A percentile compares a stretch with the other conserved stretches of the same genome.
phyloP scores from a whole-genome alignment of 2,329 filamentous ascomycete genomes.

The Trichoderma arundinaceum region DNA sequence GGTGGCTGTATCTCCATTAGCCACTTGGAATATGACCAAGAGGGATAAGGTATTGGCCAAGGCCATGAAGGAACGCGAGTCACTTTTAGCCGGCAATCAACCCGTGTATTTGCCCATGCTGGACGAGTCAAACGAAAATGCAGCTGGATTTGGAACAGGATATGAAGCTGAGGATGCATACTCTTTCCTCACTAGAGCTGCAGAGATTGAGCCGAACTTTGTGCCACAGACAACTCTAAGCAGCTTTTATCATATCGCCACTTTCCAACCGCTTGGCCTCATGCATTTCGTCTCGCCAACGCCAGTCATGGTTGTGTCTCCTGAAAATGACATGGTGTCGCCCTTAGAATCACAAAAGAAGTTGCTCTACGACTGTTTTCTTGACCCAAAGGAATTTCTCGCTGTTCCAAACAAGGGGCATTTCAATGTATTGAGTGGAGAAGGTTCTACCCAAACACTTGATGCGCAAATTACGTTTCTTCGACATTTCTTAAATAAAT shows the following conservation, averaged over 20 bases:
- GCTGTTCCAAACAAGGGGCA: neutral
- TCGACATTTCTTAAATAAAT: neutral
- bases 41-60: slow-evolving; percentile 40
- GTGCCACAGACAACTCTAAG: slow-evolving; percentile 39
- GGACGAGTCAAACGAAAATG: slow-evolving; percentile 45
- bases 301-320: slow-evolving; percentile 40
- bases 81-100: slow-evolving; percentile 46
- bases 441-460: neutral
- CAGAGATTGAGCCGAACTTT: slow-evolving; percentile 34
- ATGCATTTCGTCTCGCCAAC: slow-evolving; percentile 35
- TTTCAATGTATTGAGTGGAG: neutral
- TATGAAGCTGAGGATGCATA: no score
- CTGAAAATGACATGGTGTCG: slow-evolving; percentile 41
- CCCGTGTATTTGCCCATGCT: slow-evolving; percentile 47
- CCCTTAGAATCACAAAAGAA: slow-evolving; percentile 40
- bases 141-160: slow-evolving; percentile 42
- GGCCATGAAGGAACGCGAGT: slow-evolving; percentile 47
- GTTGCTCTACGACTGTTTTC: slow-evolving; percentile 18
- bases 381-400: neutral
- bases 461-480: neutral
- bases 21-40: neutral
- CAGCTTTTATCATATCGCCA: slow-evolving; percentile 39
- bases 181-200: no score
- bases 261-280: slow-evolving; percentile 35
- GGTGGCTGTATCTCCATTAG: slow-evolving; percentile 38